Evolutionary conservation across 371 early-diverging fungal genomes (phyloP).

Genomic region (Apophysomyces ossiformis): DNA sequence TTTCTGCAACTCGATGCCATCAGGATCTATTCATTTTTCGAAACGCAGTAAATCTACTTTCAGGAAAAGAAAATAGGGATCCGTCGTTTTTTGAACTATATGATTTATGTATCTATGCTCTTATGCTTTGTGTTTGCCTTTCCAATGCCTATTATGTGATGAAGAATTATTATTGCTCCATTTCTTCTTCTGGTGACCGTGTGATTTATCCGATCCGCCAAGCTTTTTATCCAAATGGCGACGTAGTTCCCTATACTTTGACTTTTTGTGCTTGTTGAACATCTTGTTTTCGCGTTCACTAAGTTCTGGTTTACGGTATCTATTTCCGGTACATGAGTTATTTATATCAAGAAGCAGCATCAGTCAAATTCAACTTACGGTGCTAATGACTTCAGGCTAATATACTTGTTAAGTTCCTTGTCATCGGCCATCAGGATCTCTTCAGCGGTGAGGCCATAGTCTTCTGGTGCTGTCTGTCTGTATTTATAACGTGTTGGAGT

Average conservation of each 20-base stretch:
- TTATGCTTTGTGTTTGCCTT: too few relatives aligned
- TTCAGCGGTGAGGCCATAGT: conserved; percentile 77
- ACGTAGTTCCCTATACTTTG: conserved; percentile 10
- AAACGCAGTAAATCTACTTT: too few relatives aligned
- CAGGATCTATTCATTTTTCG: too few relatives aligned
- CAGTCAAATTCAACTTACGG: conserved; percentile 63
- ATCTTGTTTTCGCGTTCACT: conserved; percentile 8
- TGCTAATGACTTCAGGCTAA: conserved; percentile 87
- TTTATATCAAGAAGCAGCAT: not conserved
- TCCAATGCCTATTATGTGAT: too few relatives aligned
- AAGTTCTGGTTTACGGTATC: conserved; percentile 17
- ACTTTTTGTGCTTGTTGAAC: conserved; percentile 13
- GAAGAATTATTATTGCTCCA: too few relatives aligned
- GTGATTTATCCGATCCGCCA: not conserved
- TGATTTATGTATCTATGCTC: too few relatives aligned
- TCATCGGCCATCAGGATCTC: conserved; percentile 94
- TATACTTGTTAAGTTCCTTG: conserved; percentile 79
- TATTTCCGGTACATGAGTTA: not conserved
- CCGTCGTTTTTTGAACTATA: too few relatives aligned
- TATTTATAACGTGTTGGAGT: conserved; percentile 92
- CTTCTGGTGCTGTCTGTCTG: conserved; percentile 71
- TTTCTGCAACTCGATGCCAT: too few relatives aligned
- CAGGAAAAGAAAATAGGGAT: too few relatives aligned
- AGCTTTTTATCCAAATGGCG: conserved; percentile 12
- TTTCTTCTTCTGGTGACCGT: too few relatives aligned